These are phyloP conservation scores for Grosmannia huntii DNA, from an alignment of 2,329 filamentous ascomycete genomes.

Conservation along the genomic window DNA sequence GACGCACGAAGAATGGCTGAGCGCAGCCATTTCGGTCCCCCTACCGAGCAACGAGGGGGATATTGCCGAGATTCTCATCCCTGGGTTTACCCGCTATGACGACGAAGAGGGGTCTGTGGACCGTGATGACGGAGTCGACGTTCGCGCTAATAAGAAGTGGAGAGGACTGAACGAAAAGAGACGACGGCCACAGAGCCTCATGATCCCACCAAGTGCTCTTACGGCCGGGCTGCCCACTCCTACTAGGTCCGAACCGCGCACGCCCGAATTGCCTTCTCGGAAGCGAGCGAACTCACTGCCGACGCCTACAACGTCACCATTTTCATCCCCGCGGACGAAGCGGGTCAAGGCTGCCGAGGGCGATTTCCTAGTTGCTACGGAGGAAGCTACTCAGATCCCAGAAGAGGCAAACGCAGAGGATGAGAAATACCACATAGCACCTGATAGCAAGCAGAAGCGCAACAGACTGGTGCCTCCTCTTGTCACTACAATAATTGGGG, in stretches of 20 bases:
- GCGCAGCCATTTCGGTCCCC: constrained; percentile 45
- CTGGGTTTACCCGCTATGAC: constrained; percentile 51
- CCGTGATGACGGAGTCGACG: constrained; percentile 17
- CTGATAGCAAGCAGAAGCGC: neutral
- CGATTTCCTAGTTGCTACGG: neutral
- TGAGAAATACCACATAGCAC: neutral
- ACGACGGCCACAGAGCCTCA: constrained; percentile 34
- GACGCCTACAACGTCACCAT: constrained; percentile 19
- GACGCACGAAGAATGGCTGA: constrained; percentile 27
- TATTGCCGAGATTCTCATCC: constrained; percentile 68
- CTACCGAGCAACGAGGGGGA: constrained; percentile 56
- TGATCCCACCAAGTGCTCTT: constrained; percentile 19
- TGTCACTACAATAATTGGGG: constrained; percentile 5
- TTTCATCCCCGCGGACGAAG: constrained; percentile 11
- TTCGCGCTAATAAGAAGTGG: constrained; percentile 12
- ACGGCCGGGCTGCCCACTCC: constrained; percentile 20
- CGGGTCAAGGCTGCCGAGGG: constrained; percentile 5
- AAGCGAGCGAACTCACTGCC: constrained; percentile 39
- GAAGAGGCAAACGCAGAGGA: neutral
- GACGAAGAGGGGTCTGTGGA: constrained; percentile 56
- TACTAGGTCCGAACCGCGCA: constrained; percentile 21
- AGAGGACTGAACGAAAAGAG: constrained; percentile 17
- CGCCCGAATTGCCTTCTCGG: constrained; percentile 17
- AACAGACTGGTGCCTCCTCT: neutral
- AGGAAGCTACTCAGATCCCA: neutral